Base-by-base conservation (phyloP, 306 rosid species). In the Casuarina cunninghamiana region DNA sequence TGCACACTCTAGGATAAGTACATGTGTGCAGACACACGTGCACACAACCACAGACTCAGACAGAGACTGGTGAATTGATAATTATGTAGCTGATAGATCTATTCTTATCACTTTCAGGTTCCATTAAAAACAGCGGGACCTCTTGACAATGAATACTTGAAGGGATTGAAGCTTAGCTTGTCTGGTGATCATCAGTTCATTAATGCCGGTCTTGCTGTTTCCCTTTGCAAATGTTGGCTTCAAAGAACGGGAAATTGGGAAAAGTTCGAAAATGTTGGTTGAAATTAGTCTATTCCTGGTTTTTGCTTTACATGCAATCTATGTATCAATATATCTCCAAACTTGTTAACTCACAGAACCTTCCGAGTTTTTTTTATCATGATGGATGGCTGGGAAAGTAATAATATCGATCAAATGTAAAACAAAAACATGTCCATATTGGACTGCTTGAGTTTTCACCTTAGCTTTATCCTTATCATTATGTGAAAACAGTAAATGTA, bases 161-260 rank as follows among this genome's bases (percentile, higher is more conserved):
- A 81, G 71, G 95, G 95, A 79, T 83, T 77, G 45, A 80, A 86
- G 86, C 91, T 92, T 54, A 54, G 87, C 77, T 84, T 92, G 80
- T 84, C 86, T 51, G 93, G 97, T 74, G 95, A 90, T 86, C 95
- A 90, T 81, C 95, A 92, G 77, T 75, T 75, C 67, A 71, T 83
- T 72, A 92, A 90, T 78, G 94, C 94, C 73, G 89, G 95, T 84
- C 97, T 92, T 72, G 91, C 95, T 53, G 88, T 90, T 75, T 86
- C 97, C 73, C 95, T 92, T 37, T 90, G 86, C 73, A 88, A 83
- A 83, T 88, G 93, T 80, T 92, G 97, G 97, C 97, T 88, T 77
- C 93, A 88, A 77, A 88, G 88, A 84, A 90, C 91, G 12, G 95
- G 97, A 69, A 88, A 91, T 75, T 88, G 89, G 94, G 89, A 81